A percentile compares a stretch with the other conserved stretches of the same genome.
These are phyloP conservation scores for Phytophthora lateralis DNA, from an alignment of 352 stramenopile species.

Conservation along the genomic window DNA sequence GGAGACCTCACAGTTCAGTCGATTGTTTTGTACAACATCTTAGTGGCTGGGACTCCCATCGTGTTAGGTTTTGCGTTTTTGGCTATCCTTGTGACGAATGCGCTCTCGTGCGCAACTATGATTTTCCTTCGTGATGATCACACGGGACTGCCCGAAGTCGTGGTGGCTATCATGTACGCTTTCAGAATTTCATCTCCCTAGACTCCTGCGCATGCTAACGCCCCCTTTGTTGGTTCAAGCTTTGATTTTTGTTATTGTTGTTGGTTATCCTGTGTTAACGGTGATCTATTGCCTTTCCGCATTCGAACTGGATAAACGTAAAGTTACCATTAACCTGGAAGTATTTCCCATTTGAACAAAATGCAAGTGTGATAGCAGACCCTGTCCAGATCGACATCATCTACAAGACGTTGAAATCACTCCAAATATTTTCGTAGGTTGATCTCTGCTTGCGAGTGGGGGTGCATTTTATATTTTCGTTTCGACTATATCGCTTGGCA, in stretches of 20 bases:
- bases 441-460: constrained; percentile 12
- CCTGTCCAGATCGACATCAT: constrained; percentile 12
- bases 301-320: constrained; percentile 19
- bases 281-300: constrained; percentile 10
- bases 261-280: constrained; percentile 15
- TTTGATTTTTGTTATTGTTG: constrained; percentile 1
- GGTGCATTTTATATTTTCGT: background rate
- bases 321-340: constrained; percentile 13
- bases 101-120: constrained; percentile 2
- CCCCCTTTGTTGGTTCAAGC: background rate
- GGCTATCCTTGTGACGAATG: constrained; percentile 14
- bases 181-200: background rate
- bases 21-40: constrained; percentile 12
- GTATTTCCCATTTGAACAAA: constrained; percentile 7
- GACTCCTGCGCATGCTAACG: background rate
- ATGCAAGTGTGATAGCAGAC: constrained; percentile 6
- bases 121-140: constrained; percentile 9
- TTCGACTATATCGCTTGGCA: background rate
- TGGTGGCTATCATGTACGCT: constrained; percentile 1
- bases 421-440: constrained; percentile 18
- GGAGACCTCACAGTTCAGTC: constrained; percentile 13
- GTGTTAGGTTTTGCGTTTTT: constrained; percentile 11
- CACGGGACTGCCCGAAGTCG: background rate
- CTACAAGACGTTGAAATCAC: constrained; percentile 23
- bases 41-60: constrained; percentile 14